phyloP scores from a whole-genome alignment of 164 flowering plant genomes.

The Vitis cinerea region DNA sequence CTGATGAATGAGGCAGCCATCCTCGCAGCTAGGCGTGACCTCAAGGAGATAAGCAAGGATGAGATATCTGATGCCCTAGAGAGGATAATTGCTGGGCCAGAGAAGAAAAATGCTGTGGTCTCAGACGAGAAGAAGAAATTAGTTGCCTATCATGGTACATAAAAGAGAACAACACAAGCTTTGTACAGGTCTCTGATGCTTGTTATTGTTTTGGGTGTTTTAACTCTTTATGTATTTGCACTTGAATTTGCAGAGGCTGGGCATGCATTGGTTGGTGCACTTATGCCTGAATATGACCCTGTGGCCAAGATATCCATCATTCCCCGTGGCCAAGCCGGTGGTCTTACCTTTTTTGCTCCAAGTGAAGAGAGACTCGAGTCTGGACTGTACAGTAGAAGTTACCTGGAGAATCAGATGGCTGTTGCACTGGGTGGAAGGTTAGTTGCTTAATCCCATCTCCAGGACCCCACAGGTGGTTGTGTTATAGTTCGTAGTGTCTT shows the following conservation, averaged over 20 bases:
- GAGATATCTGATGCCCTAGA: conserved; percentile 93
- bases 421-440: conserved; percentile 99
- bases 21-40: conserved; percentile 94
- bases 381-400: conserved; percentile 94
- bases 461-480: neutral
- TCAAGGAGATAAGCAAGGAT: conserved; percentile 89
- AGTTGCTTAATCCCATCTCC: conserved; percentile 15
- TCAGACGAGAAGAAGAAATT: conserved; percentile 91
- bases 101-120: conserved; percentile 95
- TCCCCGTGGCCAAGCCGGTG: conserved; percentile 99
- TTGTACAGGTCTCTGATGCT: too few species aligned
- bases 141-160: conserved; percentile 91
- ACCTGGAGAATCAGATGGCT: conserved; percentile 99
- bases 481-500: too few species aligned
- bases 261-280: conserved; percentile 94
- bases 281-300: conserved; percentile 96
- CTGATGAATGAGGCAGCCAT: conserved; percentile 98
- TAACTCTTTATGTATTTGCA: neutral
- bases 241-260: conserved; percentile 81
- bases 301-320: conserved; percentile 96
- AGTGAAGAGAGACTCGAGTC: conserved; percentile 97
- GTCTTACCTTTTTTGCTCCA: conserved; percentile 93
- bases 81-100: conserved; percentile 98
- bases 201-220: neutral
- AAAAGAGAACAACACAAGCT: neutral